phyloP scores from a whole-genome alignment of 2,329 filamentous ascomycete genomes.

The Exophiala sideris region DNA sequence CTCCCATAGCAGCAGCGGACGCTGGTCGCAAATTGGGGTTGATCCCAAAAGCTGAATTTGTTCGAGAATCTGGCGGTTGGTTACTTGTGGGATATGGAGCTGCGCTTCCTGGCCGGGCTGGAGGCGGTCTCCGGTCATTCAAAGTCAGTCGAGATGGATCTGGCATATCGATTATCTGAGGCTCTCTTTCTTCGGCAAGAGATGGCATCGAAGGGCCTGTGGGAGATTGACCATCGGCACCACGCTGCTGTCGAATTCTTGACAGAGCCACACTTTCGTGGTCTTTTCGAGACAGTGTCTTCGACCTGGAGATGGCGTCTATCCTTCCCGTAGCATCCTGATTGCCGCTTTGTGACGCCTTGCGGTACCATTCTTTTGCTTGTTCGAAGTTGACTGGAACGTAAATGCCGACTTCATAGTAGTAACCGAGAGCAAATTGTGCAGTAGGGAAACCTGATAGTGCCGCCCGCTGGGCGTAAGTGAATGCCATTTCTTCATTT shows the following conservation, averaged over 20 bases:
- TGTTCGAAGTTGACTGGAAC: conserved; percentile 78
- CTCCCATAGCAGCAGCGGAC: conserved; percentile 29
- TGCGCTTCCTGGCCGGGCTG: conserved; percentile 22
- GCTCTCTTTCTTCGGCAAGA: conserved; percentile 31
- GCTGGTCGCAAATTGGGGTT: conserved; percentile 47
- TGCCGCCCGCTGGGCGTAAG: conserved; percentile 84
- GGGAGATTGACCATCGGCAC: conserved; percentile 46
- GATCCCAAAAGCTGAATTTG: conserved; percentile 47
- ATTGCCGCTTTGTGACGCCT: conserved; percentile 86
- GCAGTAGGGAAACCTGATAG: conserved; percentile 78
- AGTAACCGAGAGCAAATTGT: conserved; percentile 96
- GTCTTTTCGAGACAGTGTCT: conserved; percentile 81
- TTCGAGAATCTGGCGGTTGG: conserved; percentile 38
- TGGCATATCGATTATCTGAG: conserved; percentile 45
- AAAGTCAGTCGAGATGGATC: conserved; percentile 44
- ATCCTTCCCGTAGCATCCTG: conserved; percentile 79
- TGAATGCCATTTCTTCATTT: conserved; percentile 90
- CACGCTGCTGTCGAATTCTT: conserved; percentile 78
- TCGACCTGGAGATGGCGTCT: conserved; percentile 77
- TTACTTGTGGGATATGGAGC: conserved; percentile 44
- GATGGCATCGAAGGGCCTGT: conserved; percentile 43
- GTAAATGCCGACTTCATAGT: conserved; percentile 93
- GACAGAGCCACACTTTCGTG: conserved; percentile 89
- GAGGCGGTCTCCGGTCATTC: conserved; percentile 31
- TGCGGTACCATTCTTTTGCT: conserved; percentile 84